phyloP scores from a whole-genome alignment of 352 stramenopile genomes.

The Pythium chondricola region DNA sequence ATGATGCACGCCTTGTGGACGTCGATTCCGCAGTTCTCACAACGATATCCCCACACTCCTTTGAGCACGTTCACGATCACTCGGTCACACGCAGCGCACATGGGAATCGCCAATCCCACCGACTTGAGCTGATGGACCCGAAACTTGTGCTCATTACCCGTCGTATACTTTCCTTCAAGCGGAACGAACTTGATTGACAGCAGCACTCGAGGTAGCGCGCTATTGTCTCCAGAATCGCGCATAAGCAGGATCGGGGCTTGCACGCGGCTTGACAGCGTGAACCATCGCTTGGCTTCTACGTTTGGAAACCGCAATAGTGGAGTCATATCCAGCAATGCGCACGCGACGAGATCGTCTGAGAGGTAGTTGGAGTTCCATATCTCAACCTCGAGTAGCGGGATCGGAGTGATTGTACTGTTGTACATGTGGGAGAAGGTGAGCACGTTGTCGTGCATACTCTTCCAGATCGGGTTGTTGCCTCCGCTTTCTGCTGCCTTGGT shows the following conservation, averaged over 20 bases:
- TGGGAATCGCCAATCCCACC: slow-evolving; percentile 70
- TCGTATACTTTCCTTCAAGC: slow-evolving; percentile 47
- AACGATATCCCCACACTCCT: slow-evolving; percentile 75
- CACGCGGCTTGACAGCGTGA: slow-evolving; percentile 62
- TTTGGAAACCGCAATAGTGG: slow-evolving; percentile 71
- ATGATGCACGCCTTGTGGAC: slow-evolving; percentile 86
- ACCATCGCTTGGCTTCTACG: slow-evolving; percentile 69
- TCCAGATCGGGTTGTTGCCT: slow-evolving; percentile 70
- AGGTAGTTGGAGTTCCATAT: slow-evolving; percentile 86
- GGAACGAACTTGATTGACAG: slow-evolving; percentile 77
- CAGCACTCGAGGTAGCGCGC: slow-evolving; percentile 53
- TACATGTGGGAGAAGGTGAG: slow-evolving; percentile 87
- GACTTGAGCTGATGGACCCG: slow-evolving; percentile 84
- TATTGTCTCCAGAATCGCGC: slow-evolving; percentile 16
- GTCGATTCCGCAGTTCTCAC: slow-evolving; percentile 72
- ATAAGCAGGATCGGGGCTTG: slow-evolving; percentile 32
- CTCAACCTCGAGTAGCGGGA: slow-evolving; percentile 77
- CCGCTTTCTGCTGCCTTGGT: slow-evolving; percentile 72
- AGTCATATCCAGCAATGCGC: slow-evolving; percentile 74
- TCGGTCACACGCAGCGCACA: slow-evolving; percentile 71
- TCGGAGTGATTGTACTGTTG: slow-evolving; percentile 84
- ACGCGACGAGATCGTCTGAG: slow-evolving; percentile 73
- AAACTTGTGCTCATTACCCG: slow-evolving; percentile 76
- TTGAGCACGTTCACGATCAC: slow-evolving; percentile 84
- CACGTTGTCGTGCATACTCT: slow-evolving; percentile 60